Percentiles rank a stretch among this genome's conserved stretches.
Evolutionary conservation across 2,329 filamentous ascomycete species (phyloP).

Genomic region (Lasiodiplodia citricola): DNA sequence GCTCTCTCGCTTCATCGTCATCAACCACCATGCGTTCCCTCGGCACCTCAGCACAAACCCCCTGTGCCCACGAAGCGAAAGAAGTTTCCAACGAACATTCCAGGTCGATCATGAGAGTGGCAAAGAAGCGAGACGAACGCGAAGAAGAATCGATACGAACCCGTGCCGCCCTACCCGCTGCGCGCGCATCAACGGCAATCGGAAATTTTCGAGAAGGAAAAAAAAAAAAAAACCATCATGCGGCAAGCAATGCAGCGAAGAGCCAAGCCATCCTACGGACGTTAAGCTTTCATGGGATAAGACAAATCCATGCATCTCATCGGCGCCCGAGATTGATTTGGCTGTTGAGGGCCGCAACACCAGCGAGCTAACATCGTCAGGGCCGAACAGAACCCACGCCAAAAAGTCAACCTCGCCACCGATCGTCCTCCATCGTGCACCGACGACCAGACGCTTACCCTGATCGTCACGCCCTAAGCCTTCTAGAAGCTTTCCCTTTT

Average conservation of each 20-base stretch:
- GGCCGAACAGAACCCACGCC: background rate
- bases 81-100: slow-evolving; percentile 20
- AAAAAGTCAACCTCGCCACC: background rate
- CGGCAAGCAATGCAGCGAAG: background rate
- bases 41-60: background rate
- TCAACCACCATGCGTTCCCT: slow-evolving; percentile 4
- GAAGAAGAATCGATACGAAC: background rate
- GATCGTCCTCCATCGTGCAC: background rate
- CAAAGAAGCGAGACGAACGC: slow-evolving; percentile 1
- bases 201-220: background rate
- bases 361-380: background rate
- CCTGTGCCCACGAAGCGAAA: background rate
- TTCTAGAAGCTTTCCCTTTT: slow-evolving; percentile 19
- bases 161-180: background rate
- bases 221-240: background rate
- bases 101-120: background rate
- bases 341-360: background rate
- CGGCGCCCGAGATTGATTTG: background rate
- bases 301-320: background rate
- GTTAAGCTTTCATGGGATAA: slow-evolving; percentile 15
- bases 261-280: background rate
- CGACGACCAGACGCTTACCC: background rate
- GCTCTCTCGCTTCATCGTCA: background rate
- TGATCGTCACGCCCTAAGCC: background rate
- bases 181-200: background rate